Percentiles rank a stretch among this genome's conserved stretches.
phyloP scores from a whole-genome alignment of 371 early-diverging fungal species.

The Furculomyces boomerangus region DNA sequence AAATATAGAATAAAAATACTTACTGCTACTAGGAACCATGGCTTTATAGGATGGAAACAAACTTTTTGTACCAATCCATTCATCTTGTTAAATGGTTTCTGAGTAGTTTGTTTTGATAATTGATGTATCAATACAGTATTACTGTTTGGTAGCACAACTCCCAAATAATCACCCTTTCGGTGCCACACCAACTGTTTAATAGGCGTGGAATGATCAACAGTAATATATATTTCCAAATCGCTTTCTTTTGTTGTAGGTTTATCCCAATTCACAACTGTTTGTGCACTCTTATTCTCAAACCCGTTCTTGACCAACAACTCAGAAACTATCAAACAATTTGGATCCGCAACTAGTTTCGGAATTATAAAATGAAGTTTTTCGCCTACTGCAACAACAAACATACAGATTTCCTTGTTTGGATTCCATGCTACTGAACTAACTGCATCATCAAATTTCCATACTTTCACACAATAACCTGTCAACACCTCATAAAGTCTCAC shows the following conservation, averaged over 20 bases:
- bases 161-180: slow-evolving; percentile 89
- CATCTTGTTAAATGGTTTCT: slow-evolving; percentile 71
- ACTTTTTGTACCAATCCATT: slow-evolving; percentile 70
- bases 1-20: neutral
- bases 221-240: slow-evolving; percentile 9
- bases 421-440: slow-evolving; percentile 75
- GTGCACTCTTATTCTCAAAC: slow-evolving; percentile 19
- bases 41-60: slow-evolving; percentile 84
- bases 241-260: slow-evolving; percentile 16
- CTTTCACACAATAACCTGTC: slow-evolving; percentile 68
- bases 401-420: slow-evolving; percentile 53
- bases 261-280: slow-evolving; percentile 16
- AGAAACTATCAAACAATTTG: slow-evolving; percentile 10
- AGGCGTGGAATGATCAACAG: slow-evolving; percentile 10
- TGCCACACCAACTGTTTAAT: slow-evolving; percentile 70
- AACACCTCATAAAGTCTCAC: slow-evolving; percentile 80
- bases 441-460: slow-evolving; percentile 44
- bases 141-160: slow-evolving; percentile 52
- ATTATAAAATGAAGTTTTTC: slow-evolving; percentile 13
- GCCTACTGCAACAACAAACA: slow-evolving; percentile 59
- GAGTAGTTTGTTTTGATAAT: slow-evolving; percentile 65
- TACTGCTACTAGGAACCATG: slow-evolving; percentile 72
- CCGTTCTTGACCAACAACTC: slow-evolving; percentile 17
- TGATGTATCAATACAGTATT: slow-evolving; percentile 77
- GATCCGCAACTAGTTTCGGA: slow-evolving; percentile 21